Percentiles rank a stretch among this genome's conserved stretches.
Conservation (phyloP, 345 rosid genomes). For the Conringia planisiliqua region DNA sequence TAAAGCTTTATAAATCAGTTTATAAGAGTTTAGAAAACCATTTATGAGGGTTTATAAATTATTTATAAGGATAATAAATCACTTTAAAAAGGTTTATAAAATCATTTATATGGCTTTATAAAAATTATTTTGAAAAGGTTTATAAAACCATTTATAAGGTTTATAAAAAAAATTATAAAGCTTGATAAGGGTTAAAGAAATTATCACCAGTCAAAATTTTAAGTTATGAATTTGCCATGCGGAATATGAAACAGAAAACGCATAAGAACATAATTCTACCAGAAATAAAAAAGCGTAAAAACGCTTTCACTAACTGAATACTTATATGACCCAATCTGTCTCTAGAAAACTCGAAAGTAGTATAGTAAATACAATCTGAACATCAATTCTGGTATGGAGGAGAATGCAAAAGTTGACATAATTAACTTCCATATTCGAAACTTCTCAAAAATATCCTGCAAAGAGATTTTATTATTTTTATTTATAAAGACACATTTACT, state of each 20-base stretch:
- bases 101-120: too few species aligned
- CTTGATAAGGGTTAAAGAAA: too few species aligned
- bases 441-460: constrained; percentile 70
- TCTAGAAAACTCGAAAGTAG: constrained; percentile 94
- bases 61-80: too few species aligned
- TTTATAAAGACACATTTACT: not conserved
- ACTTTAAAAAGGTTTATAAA: too few species aligned
- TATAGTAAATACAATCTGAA: constrained; percentile 85
- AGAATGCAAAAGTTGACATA: constrained; percentile 67
- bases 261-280: not conserved
- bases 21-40: too few species aligned
- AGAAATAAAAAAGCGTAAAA: not conserved
- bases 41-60: too few species aligned
- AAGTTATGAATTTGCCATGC: not conserved
- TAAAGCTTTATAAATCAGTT: too few species aligned
- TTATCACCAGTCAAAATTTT: not conserved
- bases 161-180: too few species aligned
- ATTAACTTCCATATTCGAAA: constrained; percentile 63
- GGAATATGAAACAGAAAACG: not conserved
- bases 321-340: constrained; percentile 95
- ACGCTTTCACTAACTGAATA: constrained; percentile 55
- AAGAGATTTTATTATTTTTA: not conserved
- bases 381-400: constrained; percentile 80
- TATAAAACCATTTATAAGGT: too few species aligned
- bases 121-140: too few species aligned